Percentiles rank a stretch among this genome's conserved stretches.
Evolutionary conservation across 768 basidiomycete species (phyloP).

Genomic region (Mycena haematopus): DNA sequence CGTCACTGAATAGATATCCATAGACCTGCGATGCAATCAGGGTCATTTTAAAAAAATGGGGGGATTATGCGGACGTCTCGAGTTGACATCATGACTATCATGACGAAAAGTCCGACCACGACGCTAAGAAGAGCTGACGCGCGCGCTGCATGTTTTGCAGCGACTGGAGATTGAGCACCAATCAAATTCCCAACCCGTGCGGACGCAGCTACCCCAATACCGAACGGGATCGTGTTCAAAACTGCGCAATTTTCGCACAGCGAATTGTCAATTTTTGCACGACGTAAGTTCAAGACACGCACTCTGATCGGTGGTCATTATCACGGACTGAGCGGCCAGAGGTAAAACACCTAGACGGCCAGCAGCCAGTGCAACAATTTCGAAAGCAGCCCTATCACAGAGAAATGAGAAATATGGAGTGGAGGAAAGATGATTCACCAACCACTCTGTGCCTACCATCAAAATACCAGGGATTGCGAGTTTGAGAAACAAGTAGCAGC

Average conservation of each 20-base stretch:
- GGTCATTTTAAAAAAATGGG: not conserved
- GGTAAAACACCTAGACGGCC: constrained; percentile 71
- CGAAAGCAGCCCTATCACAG: constrained; percentile 75
- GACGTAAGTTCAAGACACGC: constrained; percentile 21
- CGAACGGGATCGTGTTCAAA: constrained; percentile 78
- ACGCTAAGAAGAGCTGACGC: constrained; percentile 70
- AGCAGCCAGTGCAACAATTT: constrained; percentile 81
- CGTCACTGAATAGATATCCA: constrained; percentile 74
- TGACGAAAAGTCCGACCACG: constrained; percentile 61
- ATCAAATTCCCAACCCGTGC: constrained; percentile 77
- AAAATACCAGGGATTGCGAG: constrained; percentile 80
- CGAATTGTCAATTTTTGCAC: not conserved
- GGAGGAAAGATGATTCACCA: constrained; percentile 25
- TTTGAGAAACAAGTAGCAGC: constrained; percentile 64
- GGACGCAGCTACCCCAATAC: constrained; percentile 77
- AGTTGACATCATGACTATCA: constrained; percentile 60
- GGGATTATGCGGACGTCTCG: constrained; percentile 54
- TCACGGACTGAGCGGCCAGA: constrained; percentile 77
- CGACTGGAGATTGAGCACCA: constrained; percentile 57
- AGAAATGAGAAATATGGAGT: constrained; percentile 6
- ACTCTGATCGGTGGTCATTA: constrained; percentile 85
- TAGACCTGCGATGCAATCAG: constrained; percentile 50
- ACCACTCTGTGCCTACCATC: constrained; percentile 87
- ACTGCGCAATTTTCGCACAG: constrained; percentile 43
- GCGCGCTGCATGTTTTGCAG: constrained; percentile 65